Conservation (phyloP, 805 yeast species). For the Wickerhamomyces rabaulensis region DNA sequence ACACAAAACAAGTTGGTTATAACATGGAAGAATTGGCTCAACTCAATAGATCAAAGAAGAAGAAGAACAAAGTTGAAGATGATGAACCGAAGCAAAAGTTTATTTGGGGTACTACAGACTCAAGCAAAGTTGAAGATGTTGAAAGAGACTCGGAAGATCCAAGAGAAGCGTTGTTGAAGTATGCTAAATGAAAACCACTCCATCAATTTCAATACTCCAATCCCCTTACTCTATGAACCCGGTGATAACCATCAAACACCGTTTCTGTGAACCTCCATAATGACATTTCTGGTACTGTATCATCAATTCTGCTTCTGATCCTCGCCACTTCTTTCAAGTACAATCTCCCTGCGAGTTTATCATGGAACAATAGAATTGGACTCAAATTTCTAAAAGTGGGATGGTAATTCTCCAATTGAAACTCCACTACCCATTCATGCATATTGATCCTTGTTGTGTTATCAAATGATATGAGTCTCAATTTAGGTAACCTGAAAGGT, state of each 20-base stretch:
- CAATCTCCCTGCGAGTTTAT: slow-evolving; percentile 12
- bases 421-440: slow-evolving; percentile 15
- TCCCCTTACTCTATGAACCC: not conserved
- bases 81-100: slow-evolving; percentile 5
- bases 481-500: slow-evolving; percentile 11
- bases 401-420: slow-evolving; percentile 11
- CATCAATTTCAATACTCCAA: slow-evolving; percentile 2
- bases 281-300: slow-evolving; percentile 2
- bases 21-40: slow-evolving; percentile 17
- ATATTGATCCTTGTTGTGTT: slow-evolving; percentile 16
- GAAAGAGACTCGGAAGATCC: not conserved
- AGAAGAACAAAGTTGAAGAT: not conserved
- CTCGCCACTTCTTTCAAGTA: slow-evolving; percentile 5
- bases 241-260: slow-evolving; percentile 3
- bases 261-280: slow-evolving; percentile 5
- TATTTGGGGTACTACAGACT: slow-evolving; percentile 12
- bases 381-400: slow-evolving; percentile 8
- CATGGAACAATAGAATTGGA: slow-evolving; percentile 16
- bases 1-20: slow-evolving; percentile 7
- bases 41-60: slow-evolving; percentile 10
- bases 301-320: not conserved
- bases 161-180: not conserved
- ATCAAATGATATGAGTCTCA: slow-evolving; percentile 24
- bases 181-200: not conserved
- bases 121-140: not conserved